Evolutionary conservation across 106 monocot species (phyloP).

Genomic region (Apostasia shenzhenica): DNA sequence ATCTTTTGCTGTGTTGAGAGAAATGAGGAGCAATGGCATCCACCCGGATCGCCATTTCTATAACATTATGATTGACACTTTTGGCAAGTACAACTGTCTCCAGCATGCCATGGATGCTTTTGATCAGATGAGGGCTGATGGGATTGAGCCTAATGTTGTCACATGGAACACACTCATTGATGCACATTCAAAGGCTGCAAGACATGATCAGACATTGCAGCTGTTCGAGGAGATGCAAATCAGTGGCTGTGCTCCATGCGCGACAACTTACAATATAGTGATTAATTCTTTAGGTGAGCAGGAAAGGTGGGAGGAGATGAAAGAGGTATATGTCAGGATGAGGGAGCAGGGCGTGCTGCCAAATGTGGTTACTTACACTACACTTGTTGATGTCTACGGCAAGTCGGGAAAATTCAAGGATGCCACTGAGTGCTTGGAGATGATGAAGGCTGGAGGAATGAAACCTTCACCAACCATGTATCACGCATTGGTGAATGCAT

Average conservation of each 20-base stretch:
- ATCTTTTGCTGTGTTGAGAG: constrained; percentile 66
- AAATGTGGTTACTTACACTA: constrained; percentile 89
- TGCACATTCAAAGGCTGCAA: constrained; percentile 61
- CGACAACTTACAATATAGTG: constrained; percentile 85
- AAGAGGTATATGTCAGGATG: constrained; percentile 50
- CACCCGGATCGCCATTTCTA: constrained; percentile 85
- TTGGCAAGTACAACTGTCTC: constrained; percentile 81
- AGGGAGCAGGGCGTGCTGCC: constrained; percentile 55
- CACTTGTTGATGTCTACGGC: constrained; percentile 89
- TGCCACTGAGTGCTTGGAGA: constrained; percentile 74
- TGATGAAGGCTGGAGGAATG: constrained; percentile 66
- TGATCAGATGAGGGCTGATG: constrained; percentile 60
- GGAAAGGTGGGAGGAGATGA: constrained; percentile 63
- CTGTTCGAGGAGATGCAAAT: constrained; percentile 72
- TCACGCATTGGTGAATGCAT: constrained; percentile 91
- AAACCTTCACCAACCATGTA: constrained; percentile 82
- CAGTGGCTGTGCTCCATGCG: constrained; percentile 46
- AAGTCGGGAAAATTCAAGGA: constrained; percentile 83
- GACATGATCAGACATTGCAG: constrained; percentile 53
- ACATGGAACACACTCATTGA: constrained; percentile 94
- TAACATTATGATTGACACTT: constrained; percentile 92
- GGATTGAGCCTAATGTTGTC: constrained; percentile 66
- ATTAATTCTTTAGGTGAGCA: constrained; percentile 77
- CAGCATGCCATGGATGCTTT: constrained; percentile 85
- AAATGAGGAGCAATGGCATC: constrained; percentile 72